phyloP scores from a whole-genome alignment of 164 flowering plant species.

The Chimonanthus salicifolius region DNA sequence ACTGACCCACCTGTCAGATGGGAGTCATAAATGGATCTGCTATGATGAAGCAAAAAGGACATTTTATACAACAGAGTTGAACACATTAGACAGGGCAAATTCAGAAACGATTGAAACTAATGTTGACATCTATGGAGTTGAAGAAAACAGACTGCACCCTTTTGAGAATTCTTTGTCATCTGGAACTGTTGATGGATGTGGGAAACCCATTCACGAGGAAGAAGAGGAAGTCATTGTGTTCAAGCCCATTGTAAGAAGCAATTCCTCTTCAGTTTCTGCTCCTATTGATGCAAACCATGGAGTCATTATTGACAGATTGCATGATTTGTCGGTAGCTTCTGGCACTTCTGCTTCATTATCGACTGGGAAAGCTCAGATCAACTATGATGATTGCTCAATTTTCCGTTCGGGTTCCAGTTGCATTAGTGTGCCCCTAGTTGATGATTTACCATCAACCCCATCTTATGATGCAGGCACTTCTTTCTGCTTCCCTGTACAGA shows the following conservation, averaged over 20 bases:
- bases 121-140: too few species aligned
- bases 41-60: conserved; percentile 24
- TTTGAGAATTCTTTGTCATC: background rate
- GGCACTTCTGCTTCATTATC: conserved; percentile 53
- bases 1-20: conserved; percentile 29
- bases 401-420: background rate
- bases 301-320: conserved; percentile 5
- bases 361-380: conserved; percentile 24
- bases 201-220: conserved; percentile 31
- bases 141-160: conserved; percentile 4
- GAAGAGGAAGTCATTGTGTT: conserved; percentile 91
- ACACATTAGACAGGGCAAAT: conserved; percentile 12
- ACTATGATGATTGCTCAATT: conserved; percentile 14
- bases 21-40: conserved; percentile 32
- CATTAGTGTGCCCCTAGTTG: conserved; percentile 5
- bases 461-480: conserved; percentile 23
- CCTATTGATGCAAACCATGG: conserved; percentile 9
- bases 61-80: conserved; percentile 22
- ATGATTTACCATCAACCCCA: conserved; percentile 20
- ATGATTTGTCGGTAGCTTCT: conserved; percentile 15
- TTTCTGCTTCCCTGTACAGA: background rate
- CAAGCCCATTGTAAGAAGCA: conserved; percentile 60
- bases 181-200: background rate
- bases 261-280: conserved; percentile 47
- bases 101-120: background rate